These are phyloP conservation scores for Neofusicoccum laricinum DNA, from an alignment of 2,329 filamentous ascomycete genomes.

Conservation along the genomic window DNA sequence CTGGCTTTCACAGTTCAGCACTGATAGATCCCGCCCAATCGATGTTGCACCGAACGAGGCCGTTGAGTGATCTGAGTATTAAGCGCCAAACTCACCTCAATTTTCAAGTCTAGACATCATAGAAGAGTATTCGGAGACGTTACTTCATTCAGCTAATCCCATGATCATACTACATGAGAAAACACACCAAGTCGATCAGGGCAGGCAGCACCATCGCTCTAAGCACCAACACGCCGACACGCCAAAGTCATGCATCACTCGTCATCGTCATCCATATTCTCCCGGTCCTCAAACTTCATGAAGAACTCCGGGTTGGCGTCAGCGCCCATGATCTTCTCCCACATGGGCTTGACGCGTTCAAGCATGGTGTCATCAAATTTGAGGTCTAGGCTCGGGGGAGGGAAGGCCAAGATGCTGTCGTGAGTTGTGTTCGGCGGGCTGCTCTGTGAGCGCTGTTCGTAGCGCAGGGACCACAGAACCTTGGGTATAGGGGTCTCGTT, in stretches of 20 bases:
- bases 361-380: constrained; percentile 64
- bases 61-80: too few species aligned
- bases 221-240: background rate
- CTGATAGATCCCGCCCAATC: too few species aligned
- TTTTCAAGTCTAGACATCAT: too few species aligned
- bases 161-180: background rate
- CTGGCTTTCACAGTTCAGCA: too few species aligned
- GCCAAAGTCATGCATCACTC: background rate
- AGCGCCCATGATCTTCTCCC: constrained; percentile 61
- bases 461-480: constrained; percentile 53
- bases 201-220: background rate
- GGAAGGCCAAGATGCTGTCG: constrained; percentile 54
- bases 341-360: constrained; percentile 65
- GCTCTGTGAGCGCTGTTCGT: constrained; percentile 44
- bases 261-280: constrained; percentile 32
- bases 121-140: too few species aligned
- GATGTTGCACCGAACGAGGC: too few species aligned
- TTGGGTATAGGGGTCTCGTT: constrained; percentile 32
- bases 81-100: too few species aligned
- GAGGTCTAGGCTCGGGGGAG: constrained; percentile 60
- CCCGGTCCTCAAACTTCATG: constrained; percentile 75
- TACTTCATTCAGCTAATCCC: background rate
- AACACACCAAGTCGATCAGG: too few species aligned
- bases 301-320: constrained; percentile 59
- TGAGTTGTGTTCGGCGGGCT: constrained; percentile 29